Base-by-base conservation (phyloP, 352 stramenopile genomes). In the Phytopythium kandeliae region DNA sequence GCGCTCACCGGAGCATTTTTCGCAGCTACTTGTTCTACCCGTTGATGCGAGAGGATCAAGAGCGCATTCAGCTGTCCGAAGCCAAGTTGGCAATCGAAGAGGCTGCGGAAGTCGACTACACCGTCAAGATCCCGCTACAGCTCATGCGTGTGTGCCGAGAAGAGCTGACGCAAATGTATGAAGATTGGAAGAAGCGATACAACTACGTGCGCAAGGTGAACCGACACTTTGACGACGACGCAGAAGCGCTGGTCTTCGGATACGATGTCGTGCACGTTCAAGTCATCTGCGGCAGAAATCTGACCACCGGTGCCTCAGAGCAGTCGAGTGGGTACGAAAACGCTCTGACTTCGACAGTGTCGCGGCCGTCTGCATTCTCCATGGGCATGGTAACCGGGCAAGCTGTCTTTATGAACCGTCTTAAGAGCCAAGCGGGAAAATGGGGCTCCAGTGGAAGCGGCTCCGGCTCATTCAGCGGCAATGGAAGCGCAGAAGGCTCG, bases 201-300 rank as follows among this genome's bases (percentile, higher is more conserved):
- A 89, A 90, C 46, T 87, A 79, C 55, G 84, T 72, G 45, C 82
- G 82, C n/a, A 89, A 86, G 63, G 69, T 75, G 38, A 78, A 69
- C 35, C 67, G 80, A 13, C 85, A 85, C 54, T 94, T 94, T 57
- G 75, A 84, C 21, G 78, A 91, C 54, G 84, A 89, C 33, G 66
- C 67, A 2, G 84, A 94, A 36, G 84, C 84, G n/a, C 62, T 94
- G 11, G 69, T 67, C 36, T 91, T 87, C 55, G 78, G 77, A 24
- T 71, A 89, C 53, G 81, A 94, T 36, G 74, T 90, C 2, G 90
- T 85, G n/a, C 77, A 74, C 1, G 71, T 92, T 0, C 74, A 89
- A 34, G 76, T 91, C 2, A 57, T 94, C 22, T 74, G 60, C 45
- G 84, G 68, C 5, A 67, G 80, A n/a, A 67, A 80, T 33, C 53